Evolutionary conservation across 768 basidiomycete genomes (phyloP).

Genomic region (Lactifluus hygrophoroides): DNA sequence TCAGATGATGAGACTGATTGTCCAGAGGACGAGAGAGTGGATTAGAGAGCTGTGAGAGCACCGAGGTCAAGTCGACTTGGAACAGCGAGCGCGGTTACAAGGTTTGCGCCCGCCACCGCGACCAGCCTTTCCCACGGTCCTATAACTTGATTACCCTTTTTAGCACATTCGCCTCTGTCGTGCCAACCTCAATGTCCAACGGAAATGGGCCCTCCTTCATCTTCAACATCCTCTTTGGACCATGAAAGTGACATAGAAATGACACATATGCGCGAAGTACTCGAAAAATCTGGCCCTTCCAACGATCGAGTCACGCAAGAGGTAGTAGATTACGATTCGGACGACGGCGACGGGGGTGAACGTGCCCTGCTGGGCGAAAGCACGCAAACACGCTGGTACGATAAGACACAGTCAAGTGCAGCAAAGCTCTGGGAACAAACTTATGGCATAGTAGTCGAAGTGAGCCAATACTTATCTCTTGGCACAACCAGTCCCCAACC

Average conservation of each 20-base stretch:
- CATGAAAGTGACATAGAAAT: constrained; percentile 28
- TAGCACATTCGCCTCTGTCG: not conserved
- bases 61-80: not conserved
- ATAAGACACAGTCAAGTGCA: constrained; percentile 19
- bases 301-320: constrained; percentile 1
- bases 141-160: constrained; percentile 5
- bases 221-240: constrained; percentile 1
- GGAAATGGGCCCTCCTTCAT: not conserved
- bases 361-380: constrained; percentile 37
- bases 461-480: constrained; percentile 27
- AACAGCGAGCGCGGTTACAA: constrained; percentile 16
- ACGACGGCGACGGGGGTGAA: constrained; percentile 33
- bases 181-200: not conserved
- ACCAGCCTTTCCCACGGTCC: constrained; percentile 15
- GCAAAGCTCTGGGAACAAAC: constrained; percentile 43
- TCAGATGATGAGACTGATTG: not conserved
- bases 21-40: not conserved
- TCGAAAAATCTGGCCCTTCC: constrained; percentile 22
- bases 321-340: constrained; percentile 13
- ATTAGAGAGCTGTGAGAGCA: not conserved
- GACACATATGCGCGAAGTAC: constrained; percentile 25
- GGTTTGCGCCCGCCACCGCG: constrained; percentile 21
- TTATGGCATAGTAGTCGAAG: constrained; percentile 62
- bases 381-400: constrained; percentile 25
- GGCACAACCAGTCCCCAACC: not conserved